A percentile compares a stretch with the other conserved stretches of the same genome.
Evolutionary conservation across 176 grass and related monocot species (phyloP).

Genomic region (Avena atlantica): DNA sequence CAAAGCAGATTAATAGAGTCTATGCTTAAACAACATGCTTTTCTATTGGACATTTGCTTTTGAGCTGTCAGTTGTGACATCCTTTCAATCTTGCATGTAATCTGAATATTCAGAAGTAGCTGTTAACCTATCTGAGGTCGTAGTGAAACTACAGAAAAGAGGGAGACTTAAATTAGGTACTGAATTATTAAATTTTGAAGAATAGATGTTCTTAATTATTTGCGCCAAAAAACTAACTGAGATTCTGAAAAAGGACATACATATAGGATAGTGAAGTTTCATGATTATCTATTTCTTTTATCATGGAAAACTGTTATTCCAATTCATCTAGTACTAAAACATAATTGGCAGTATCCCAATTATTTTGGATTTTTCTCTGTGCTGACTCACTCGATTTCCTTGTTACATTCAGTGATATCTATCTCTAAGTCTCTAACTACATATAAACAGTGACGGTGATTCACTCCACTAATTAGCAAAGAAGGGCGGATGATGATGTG

Average conservation of each 20-base stretch:
- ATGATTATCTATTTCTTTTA: too few species aligned
- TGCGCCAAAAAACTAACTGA: too few species aligned
- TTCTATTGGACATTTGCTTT: neutral
- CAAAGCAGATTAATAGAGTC: neutral
- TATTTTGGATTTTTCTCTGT: neutral
- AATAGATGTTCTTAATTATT: neutral
- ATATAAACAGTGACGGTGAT: neutral
- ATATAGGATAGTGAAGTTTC: too few species aligned
- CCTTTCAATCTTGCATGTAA: neutral
- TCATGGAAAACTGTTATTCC: too few species aligned
- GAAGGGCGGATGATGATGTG: slow-evolving; percentile 2
- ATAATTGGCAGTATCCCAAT: neutral
- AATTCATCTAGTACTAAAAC: neutral
- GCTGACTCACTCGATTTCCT: neutral
- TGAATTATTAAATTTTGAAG: neutral
- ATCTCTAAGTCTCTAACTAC: neutral
- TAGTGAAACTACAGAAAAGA: neutral
- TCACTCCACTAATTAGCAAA: slow-evolving; percentile 3
- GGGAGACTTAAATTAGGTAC: neutral
- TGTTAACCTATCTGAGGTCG: neutral
- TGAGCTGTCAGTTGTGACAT: neutral
- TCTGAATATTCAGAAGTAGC: neutral
- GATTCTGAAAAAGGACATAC: too few species aligned
- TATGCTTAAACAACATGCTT: neutral
- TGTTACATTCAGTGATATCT: neutral